Base-by-base conservation (phyloP, 805 yeast genomes). In the Isabelozyma rhagii region DNA sequence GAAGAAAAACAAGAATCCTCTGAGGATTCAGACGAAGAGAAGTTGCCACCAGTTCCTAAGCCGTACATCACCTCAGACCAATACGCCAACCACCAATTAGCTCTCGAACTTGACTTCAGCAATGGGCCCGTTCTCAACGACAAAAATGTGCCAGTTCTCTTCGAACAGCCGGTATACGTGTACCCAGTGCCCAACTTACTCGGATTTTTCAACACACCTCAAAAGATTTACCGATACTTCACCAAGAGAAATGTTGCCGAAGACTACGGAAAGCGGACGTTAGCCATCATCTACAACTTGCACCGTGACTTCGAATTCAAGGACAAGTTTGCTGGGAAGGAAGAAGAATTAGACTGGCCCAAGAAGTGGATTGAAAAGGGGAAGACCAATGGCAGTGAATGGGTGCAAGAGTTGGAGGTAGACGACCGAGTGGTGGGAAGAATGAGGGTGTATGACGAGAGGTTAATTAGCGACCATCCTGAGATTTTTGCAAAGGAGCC, bases 311-410 rank as follows among this genome's bases (percentile, higher is more conserved):
- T 82, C 59, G 69, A 64, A 47, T 67, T 47, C 53, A 65, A 73
- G 43, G 84, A 80, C 48, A 59, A 70, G 47, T 60, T 64, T 27
- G 64, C 71, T 51, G 80, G 79, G 13, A 61, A 63, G 15, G 82
- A 74, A 41, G 97, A 91, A 64, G 97, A 92, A 62, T 60, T 66
- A 5, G 93, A 89, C 55, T 93, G 97, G 97, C 97, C 97, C 11
- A 67, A 72, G 48, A 78, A 79, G 50, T 93, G 97, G 97, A 87
- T 89, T 34, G 77, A 82, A 55, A 78, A 77, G 51, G 96, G 97
- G n/a, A 63, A 67, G 44, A 87, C 82, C 47, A 85, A 82, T 55
- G 71, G 80, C 40, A 86, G 96, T 55, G 97, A 93, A 64, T 93
- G 99, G 99, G 83, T 85, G 48, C 83, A 83, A 60, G 92, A 86